A percentile compares a stretch with the other conserved stretches of the same genome.
Conservation (phyloP, 1,284 basidiomycete genomes). For the Cronartium quercuum region DNA sequence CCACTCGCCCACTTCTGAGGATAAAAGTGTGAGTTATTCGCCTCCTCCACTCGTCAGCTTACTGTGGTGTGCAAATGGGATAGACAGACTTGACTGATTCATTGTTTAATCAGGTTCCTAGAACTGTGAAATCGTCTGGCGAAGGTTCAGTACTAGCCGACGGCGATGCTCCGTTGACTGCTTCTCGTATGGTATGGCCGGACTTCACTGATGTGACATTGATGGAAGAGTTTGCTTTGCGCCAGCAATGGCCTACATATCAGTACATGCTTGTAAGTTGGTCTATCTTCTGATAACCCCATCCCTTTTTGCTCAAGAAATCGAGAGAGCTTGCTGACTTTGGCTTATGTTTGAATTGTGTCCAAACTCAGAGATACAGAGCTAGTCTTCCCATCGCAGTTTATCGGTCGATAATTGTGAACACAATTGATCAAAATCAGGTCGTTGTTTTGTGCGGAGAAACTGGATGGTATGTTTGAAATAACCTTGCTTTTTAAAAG, state of each 20-base stretch:
- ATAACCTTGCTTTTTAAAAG: background rate
- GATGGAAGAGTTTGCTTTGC: conserved; percentile 56
- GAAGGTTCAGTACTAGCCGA: background rate
- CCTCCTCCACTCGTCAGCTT: too few species aligned
- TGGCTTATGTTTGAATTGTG: conserved; percentile 41
- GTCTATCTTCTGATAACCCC: background rate
- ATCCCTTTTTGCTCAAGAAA: background rate
- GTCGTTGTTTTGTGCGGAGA: conserved; percentile 92
- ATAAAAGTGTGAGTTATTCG: background rate
- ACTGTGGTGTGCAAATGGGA: too few species aligned
- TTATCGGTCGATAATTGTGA: conserved; percentile 70
- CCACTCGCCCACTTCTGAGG: background rate
- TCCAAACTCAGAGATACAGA: conserved; percentile 58
- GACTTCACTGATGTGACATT: background rate
- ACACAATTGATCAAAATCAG: conserved; percentile 68
- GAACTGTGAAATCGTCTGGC: background rate
- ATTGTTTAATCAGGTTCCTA: background rate
- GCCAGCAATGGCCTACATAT: conserved; percentile 63
- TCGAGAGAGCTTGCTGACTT: background rate
- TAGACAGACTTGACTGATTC: background rate
- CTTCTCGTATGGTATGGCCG: background rate
- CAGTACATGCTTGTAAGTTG: conserved; percentile 75
- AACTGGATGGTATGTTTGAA: conserved; percentile 72
- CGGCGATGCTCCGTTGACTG: too few species aligned
- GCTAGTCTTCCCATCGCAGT: conserved; percentile 77